Conservation (phyloP, 176 grass and related monocot species). For the Cenchrus americanus region DNA sequence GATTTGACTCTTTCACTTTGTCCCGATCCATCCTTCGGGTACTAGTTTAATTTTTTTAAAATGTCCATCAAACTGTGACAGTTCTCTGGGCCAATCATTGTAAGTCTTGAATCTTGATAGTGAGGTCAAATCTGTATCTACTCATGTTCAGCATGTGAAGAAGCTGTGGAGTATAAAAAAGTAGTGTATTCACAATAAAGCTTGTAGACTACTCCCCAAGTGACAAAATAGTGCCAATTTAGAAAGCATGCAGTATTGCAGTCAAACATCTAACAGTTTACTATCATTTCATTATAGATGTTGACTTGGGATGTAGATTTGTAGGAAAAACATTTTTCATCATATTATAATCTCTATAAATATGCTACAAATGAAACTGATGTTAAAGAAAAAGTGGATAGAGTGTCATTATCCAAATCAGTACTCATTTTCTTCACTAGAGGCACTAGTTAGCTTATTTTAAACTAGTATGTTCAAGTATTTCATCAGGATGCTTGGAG, state of each 20-base stretch:
- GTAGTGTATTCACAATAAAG: background rate
- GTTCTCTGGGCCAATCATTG: background rate
- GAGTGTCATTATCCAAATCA: background rate
- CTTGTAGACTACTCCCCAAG: background rate
- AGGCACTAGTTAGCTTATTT: background rate
- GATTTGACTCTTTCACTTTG: conserved; percentile 2
- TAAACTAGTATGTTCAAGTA: background rate
- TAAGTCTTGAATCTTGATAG: conserved; percentile 6
- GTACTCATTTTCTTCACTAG: background rate
- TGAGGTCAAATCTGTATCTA: conserved; percentile 14
- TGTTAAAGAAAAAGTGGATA: background rate
- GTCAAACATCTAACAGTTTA: background rate
- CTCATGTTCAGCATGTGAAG: background rate
- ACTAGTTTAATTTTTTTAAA: conserved; percentile 3
- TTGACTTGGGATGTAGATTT: background rate
- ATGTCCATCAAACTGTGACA: conserved; percentile 16
- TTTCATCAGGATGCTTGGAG: background rate
- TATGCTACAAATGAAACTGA: background rate
- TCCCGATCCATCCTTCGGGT: background rate
- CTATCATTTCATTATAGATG: background rate
- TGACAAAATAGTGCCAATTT: background rate
- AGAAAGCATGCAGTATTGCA: background rate
- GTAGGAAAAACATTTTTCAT: too few relatives aligned
- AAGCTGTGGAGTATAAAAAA: background rate
- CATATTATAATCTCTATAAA: background rate